Conservation (phyloP, 495 filamentous ascomycete genomes). For the Penicilliopsis zonata region DNA sequence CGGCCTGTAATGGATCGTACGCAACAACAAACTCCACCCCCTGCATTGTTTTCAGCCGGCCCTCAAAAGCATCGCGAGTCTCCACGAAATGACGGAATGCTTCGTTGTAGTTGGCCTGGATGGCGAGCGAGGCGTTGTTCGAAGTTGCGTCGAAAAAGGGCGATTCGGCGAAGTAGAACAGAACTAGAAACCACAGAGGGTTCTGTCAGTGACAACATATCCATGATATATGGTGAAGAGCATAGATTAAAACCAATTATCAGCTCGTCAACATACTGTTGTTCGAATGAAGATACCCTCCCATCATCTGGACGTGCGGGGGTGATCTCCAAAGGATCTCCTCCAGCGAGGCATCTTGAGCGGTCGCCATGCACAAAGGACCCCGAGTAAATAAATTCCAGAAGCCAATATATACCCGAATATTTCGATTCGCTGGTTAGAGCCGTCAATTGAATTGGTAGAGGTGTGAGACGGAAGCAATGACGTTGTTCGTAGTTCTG, state of each 20-base stretch:
- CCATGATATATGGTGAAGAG: no score
- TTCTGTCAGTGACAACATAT: no score
- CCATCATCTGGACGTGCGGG: constrained; percentile 45
- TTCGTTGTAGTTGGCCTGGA: constrained; percentile 65
- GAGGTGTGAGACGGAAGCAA: background rate
- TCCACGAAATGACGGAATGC: constrained; percentile 48
- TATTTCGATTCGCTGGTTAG: background rate
- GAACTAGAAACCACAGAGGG: constrained; percentile 39
- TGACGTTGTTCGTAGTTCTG: constrained; percentile 1
- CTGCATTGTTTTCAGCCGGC: constrained; percentile 59
- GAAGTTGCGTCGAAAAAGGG: constrained; percentile 85
- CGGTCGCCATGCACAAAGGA: constrained; percentile 14
- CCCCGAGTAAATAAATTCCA: background rate
- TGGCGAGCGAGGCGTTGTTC: constrained; percentile 70
- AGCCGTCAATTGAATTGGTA: no score
- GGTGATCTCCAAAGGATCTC: constrained; percentile 68
- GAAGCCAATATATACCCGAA: background rate
- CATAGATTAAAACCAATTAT: no score
- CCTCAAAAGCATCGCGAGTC: constrained; percentile 72
- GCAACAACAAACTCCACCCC: constrained; percentile 74
- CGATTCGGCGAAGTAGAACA: constrained; percentile 82
- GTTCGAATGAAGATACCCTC: constrained; percentile 38
- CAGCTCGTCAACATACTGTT: constrained; percentile 30
- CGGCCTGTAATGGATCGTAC: constrained; percentile 55
- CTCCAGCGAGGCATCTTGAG: constrained; percentile 54